Evolutionary conservation across 257 asterid genomes (phyloP).

Genomic region (Solanum virginianum): DNA sequence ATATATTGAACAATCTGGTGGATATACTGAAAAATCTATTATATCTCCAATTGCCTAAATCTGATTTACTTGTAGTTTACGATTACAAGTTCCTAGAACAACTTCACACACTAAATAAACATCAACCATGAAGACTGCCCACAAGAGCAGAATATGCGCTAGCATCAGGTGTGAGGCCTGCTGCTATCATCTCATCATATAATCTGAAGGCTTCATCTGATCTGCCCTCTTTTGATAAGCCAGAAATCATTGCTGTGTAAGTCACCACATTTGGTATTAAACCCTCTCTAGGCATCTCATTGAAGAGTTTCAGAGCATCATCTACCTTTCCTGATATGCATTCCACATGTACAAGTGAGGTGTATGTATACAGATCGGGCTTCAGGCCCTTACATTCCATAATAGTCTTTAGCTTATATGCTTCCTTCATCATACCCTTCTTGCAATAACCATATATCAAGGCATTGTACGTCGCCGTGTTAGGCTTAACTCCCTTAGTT

Average conservation of each 20-base stretch:
- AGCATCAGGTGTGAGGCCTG: conserved; percentile 63
- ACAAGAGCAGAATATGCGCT: conserved; percentile 62
- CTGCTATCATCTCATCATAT: conserved; percentile 70
- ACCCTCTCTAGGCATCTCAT: conserved; percentile 39
- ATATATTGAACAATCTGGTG: background rate
- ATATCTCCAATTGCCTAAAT: background rate
- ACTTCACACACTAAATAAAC: background rate
- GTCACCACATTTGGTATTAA: conserved; percentile 39
- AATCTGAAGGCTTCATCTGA: conserved; percentile 72
- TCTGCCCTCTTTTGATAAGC: conserved; percentile 64
- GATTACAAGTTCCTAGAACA: background rate
- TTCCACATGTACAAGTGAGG: conserved; percentile 68
- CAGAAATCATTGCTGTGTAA: conserved; percentile 52
- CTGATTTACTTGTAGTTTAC: background rate
- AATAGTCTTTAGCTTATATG: conserved; percentile 22
- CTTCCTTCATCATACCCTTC: conserved; percentile 21
- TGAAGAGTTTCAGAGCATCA: conserved; percentile 55
- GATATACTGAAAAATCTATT: background rate
- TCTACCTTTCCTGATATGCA: conserved; percentile 58
- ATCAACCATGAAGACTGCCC: conserved; percentile 58
- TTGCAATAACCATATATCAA: conserved; percentile 22
- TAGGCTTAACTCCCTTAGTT: conserved; percentile 14
- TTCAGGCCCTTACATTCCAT: conserved; percentile 44
- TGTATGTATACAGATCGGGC: conserved; percentile 62
- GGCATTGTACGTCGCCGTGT: conserved; percentile 19